Conservation (phyloP, 2,329 filamentous ascomycete genomes). For the Raffaelea deltoideospora region DNA sequence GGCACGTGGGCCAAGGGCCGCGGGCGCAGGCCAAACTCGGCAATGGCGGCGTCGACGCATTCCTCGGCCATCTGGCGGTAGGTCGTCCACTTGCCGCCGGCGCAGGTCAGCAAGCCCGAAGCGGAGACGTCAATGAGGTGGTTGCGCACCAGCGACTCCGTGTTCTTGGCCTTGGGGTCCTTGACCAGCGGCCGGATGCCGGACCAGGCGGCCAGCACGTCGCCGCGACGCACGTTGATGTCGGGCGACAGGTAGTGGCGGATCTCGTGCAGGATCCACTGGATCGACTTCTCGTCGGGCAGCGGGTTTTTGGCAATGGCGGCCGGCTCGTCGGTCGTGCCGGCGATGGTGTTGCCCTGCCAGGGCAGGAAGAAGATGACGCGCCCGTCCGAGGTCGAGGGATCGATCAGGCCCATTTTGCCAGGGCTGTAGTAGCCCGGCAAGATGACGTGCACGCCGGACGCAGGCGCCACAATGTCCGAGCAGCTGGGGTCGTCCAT, state of each 20-base stretch:
- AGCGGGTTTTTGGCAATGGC: slow-evolving; percentile 53
- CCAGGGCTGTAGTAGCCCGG: slow-evolving; percentile 65
- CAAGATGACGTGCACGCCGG: slow-evolving; percentile 70
- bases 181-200: slow-evolving; percentile 63
- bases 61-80: slow-evolving; percentile 84
- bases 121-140: slow-evolving; percentile 63
- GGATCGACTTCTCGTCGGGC: slow-evolving; percentile 61
- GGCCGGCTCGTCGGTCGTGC: slow-evolving; percentile 65
- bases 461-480: slow-evolving; percentile 65
- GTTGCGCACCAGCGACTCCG: slow-evolving; percentile 69
- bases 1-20: slow-evolving; percentile 28
- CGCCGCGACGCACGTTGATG: slow-evolving; percentile 57
- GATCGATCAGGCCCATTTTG: slow-evolving; percentile 72
- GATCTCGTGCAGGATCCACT: slow-evolving; percentile 69
- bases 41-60: slow-evolving; percentile 64
- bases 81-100: slow-evolving; percentile 78
- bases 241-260: slow-evolving; percentile 62
- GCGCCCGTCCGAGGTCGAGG: slow-evolving; percentile 67
- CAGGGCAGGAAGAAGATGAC: slow-evolving; percentile 81
- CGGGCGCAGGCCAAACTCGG: slow-evolving; percentile 45
- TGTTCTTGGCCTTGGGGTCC: slow-evolving; percentile 68
- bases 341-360: slow-evolving; percentile 76
- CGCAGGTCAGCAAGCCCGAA: slow-evolving; percentile 64
- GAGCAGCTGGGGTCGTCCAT: slow-evolving; percentile 57
- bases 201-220: slow-evolving; percentile 71